These are phyloP conservation scores for Boeremia exigua DNA, from an alignment of 2,329 filamentous ascomycete genomes.

Conservation along the genomic window DNA sequence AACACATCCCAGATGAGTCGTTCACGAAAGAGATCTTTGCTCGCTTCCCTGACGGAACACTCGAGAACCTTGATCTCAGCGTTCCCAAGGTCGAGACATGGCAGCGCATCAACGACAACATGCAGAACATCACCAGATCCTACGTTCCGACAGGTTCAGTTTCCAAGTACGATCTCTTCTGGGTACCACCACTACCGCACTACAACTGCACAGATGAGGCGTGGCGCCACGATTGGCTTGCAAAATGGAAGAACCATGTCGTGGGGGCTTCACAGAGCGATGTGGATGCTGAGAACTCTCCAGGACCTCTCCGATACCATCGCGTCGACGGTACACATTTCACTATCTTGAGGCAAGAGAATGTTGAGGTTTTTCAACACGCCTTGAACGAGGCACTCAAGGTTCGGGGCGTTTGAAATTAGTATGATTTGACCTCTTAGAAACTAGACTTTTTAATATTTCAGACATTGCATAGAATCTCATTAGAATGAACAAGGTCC, in stretches of 20 bases:
- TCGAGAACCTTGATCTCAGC: slow-evolving; percentile 11
- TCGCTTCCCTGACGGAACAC: slow-evolving; percentile 13
- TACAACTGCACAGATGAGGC: slow-evolving; percentile 9
- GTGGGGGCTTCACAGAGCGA: slow-evolving; percentile 1
- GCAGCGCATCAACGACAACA: slow-evolving; percentile 15
- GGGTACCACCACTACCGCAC: slow-evolving; percentile 11
- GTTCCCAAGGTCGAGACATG: slow-evolving; percentile 9
- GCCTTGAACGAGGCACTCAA: slow-evolving; percentile 7
- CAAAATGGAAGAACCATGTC: slow-evolving; percentile 10
- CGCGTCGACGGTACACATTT: slow-evolving; percentile 14
- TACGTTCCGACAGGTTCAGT: slow-evolving; percentile 4
- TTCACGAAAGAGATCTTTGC: slow-evolving; percentile 10
- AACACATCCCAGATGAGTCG: neutral
- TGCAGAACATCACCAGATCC: slow-evolving; percentile 8
- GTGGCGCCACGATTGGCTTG: slow-evolving; percentile 15
- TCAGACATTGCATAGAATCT: no score
- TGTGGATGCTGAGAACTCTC: slow-evolving; percentile 2
- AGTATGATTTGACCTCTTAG: neutral
- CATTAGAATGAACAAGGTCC: no score
- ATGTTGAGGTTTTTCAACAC: slow-evolving; percentile 9
- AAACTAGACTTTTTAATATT: no score
- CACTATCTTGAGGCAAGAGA: slow-evolving; percentile 12
- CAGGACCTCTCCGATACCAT: slow-evolving; percentile 7
- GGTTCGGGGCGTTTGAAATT: neutral
- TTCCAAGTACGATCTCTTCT: slow-evolving; percentile 15